Base-by-base conservation (phyloP, 2,329 filamentous ascomycete genomes). In the Myriangium duriaei region DNA sequence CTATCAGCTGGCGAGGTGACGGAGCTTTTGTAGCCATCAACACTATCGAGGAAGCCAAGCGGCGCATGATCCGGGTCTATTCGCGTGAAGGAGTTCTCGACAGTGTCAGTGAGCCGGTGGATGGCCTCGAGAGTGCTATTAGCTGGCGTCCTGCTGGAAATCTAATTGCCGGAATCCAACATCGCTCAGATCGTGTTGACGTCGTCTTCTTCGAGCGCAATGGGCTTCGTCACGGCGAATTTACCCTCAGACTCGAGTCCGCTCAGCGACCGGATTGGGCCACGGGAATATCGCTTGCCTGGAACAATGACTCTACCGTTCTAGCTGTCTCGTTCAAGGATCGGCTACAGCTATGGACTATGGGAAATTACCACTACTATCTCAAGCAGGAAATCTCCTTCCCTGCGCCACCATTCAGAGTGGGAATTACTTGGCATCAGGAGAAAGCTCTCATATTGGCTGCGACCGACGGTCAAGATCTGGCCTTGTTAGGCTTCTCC, bases 311-410 rank as follows among this genome's bases (percentile, higher is more conserved):
- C 55, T 98, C 91, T 0, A 88, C 79, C 1, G 84, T 94, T 1
- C 68, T 98, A 32, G 86, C 88, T 4, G 78, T 95, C n/a, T 68
- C 74, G 1, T 74, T 87, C 48, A 65, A 67, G 19, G 74, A 86
- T 46, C 71, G 75, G 40, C 64, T 91, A n/a, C 91, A 98, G 54
- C 65, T 98, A 1, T 98, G 91, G 91, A 94, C 86, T 1, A 94
- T 81, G 71, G 82, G 85, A 13, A 98, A 98, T 57, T 98, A 98
- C 49, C 84, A 96, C 55, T 98, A 91, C 74, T 96, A 96, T 57
- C 68, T 98, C 11, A 98, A 98, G 62, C 86, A 94, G 56, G 86
- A 95, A 54, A 68, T 95, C 5, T 60, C 51, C 49, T 10, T 50
- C 13, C 18, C 40, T 41, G 32, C 54, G 43, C 40, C 53, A 7